Percentiles rank a stretch among this genome's conserved stretches.
phyloP scores from a whole-genome alignment of 192 early-diverging fungal genomes.

The Chytriomyces sp. region DNA sequence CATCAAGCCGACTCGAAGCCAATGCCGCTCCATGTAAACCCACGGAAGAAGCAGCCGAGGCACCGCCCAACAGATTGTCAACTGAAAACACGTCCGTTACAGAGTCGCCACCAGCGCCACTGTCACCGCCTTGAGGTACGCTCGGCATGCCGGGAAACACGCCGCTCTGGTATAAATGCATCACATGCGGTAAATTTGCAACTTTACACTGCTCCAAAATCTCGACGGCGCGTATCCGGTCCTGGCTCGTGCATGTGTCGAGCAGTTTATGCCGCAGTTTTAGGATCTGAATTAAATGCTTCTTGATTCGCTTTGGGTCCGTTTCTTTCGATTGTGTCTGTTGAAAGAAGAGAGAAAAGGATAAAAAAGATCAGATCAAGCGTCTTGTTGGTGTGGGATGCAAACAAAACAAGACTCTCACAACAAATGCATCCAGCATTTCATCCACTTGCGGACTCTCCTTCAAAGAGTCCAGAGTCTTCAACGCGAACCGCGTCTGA shows the following conservation, averaged over 20 bases:
- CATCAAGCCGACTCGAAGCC: neutral
- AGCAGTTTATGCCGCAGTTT: constrained; percentile 5
- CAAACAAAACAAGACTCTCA: neutral
- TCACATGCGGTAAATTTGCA: neutral
- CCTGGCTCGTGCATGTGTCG: constrained; percentile 8
- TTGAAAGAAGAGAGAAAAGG: too few species aligned
- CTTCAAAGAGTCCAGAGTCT: neutral
- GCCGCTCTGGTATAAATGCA: neutral
- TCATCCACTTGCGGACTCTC: neutral
- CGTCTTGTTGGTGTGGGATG: too few species aligned
- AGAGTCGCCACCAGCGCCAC: neutral
- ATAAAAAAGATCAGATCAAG: too few species aligned
- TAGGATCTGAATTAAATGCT: constrained; percentile 16
- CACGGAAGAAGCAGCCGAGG: neutral
- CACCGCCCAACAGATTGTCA: neutral
- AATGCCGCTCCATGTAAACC: neutral
- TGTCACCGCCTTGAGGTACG: too few species aligned
- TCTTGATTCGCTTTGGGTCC: neutral
- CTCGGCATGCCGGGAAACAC: neutral
- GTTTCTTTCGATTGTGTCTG: constrained; percentile 17
- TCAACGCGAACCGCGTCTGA: constrained; percentile 11
- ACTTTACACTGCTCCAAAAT: constrained; percentile 20
- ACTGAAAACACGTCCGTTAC: neutral
- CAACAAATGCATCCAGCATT: constrained; percentile 14
- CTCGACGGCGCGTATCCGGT: constrained; percentile 4